phyloP scores from a whole-genome alignment of 768 basidiomycete genomes.

The Gelatoporia subvermispora region DNA sequence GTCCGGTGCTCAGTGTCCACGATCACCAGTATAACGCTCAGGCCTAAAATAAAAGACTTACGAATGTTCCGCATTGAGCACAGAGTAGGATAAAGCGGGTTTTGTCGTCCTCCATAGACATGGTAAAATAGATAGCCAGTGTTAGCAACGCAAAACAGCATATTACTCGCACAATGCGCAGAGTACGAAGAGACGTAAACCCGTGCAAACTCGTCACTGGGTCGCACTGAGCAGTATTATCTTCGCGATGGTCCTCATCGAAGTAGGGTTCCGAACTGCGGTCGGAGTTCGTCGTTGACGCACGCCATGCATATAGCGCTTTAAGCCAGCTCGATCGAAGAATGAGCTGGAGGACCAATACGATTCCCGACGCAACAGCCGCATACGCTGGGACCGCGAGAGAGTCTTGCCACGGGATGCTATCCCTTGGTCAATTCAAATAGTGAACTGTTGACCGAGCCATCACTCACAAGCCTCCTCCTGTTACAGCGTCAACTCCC shows the following conservation, averaged over 20 bases:
- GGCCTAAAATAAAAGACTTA: neutral
- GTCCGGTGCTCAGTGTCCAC: neutral
- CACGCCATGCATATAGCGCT: neutral
- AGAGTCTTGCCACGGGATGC: slow-evolving; percentile 4
- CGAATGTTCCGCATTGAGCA: neutral
- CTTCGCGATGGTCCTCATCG: neutral
- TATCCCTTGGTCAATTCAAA: too few species aligned
- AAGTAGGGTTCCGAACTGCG: neutral
- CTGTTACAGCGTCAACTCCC: too few species aligned
- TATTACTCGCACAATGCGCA: neutral
- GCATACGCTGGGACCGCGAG: neutral
- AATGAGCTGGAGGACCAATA: neutral
- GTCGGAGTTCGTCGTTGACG: neutral
- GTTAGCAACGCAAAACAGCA: neutral
- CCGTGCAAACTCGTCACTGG: slow-evolving; percentile 27
- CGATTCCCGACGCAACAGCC: neutral
- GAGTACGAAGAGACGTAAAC: neutral
- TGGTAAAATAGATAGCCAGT: neutral
- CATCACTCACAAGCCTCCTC: too few species aligned
- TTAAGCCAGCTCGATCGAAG: neutral
- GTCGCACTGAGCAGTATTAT: slow-evolving; percentile 8
- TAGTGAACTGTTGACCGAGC: too few species aligned
- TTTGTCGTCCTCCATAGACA: neutral
- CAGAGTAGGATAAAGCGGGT: slow-evolving; percentile 23
- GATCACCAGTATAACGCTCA: neutral